Percentiles rank a stretch among this genome's conserved stretches.
Conservation (phyloP, 768 basidiomycete genomes). For the Termitomyces sp. region DNA sequence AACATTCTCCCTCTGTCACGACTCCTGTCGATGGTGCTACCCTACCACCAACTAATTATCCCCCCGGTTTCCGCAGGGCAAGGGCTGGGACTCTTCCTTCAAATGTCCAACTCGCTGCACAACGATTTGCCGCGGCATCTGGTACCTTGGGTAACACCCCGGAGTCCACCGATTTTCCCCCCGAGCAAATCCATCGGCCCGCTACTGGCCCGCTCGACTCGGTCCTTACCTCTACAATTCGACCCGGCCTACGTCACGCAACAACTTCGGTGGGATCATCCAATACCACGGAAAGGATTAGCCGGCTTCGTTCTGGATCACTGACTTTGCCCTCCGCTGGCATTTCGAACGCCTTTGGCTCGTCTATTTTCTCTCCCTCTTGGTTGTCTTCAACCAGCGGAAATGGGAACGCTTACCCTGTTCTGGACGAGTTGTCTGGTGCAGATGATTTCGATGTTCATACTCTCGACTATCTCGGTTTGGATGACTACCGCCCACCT, state of each 20-base stretch:
- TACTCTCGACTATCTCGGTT: slow-evolving; percentile 93
- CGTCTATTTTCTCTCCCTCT: slow-evolving; percentile 85
- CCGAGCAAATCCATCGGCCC: slow-evolving; percentile 50
- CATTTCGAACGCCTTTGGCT: slow-evolving; percentile 80
- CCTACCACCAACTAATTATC: slow-evolving; percentile 72
- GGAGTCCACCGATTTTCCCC: slow-evolving; percentile 36
- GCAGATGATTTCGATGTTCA: slow-evolving; percentile 89
- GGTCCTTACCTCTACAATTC: slow-evolving; percentile 41
- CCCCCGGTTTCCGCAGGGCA: slow-evolving; percentile 87
- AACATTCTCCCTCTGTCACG: slow-evolving; percentile 53
- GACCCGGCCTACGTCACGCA: slow-evolving; percentile 75
- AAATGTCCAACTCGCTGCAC: slow-evolving; percentile 85
- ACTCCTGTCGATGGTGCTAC: slow-evolving; percentile 55
- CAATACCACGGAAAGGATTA: slow-evolving; percentile 60
- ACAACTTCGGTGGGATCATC: slow-evolving; percentile 65
- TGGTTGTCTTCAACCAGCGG: slow-evolving; percentile 73
- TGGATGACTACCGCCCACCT: slow-evolving; percentile 78
- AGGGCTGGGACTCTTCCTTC: slow-evolving; percentile 98
- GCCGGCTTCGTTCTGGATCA: slow-evolving; percentile 89
- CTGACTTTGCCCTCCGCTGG: slow-evolving; percentile 80
- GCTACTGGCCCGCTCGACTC: slow-evolving; percentile 41
- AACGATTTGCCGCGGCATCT: slow-evolving; percentile 71
- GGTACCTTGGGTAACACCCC: slow-evolving; percentile 49
- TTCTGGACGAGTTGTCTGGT: slow-evolving; percentile 77
- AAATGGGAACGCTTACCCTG: slow-evolving; percentile 53